Percentiles rank a stretch among this genome's conserved stretches.
Evolutionary conservation across 2,329 filamentous ascomycete genomes (phyloP).

Genomic region (Penicillium verrucosum): DNA sequence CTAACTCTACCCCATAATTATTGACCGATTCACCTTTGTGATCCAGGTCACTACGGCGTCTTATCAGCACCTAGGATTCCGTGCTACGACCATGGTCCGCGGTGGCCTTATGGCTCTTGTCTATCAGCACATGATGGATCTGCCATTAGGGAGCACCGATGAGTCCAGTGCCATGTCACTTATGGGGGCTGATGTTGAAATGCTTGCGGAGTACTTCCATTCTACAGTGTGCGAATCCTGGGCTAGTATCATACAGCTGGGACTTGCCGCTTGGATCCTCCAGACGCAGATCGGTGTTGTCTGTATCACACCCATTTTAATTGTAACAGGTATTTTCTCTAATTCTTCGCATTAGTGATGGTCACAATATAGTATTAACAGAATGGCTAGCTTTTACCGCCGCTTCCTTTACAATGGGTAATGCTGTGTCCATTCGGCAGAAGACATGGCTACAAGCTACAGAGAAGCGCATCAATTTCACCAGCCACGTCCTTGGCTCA

Average conservation of each 20-base stretch:
- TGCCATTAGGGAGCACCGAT: slow-evolving; percentile 18
- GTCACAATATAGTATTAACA: too few species aligned
- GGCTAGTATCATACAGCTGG: slow-evolving; percentile 36
- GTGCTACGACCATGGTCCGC: slow-evolving; percentile 18
- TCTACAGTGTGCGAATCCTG: slow-evolving; percentile 30
- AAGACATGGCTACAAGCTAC: slow-evolving; percentile 43
- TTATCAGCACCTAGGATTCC: slow-evolving; percentile 14
- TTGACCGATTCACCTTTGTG: too few species aligned
- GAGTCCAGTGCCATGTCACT: slow-evolving; percentile 25
- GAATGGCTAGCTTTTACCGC: background rate
- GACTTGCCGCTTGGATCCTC: slow-evolving; percentile 34
- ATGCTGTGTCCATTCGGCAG: slow-evolving; percentile 26
- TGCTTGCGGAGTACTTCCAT: slow-evolving; percentile 23
- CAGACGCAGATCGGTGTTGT: slow-evolving; percentile 31
- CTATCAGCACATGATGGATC: slow-evolving; percentile 19
- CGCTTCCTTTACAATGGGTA: slow-evolving; percentile 13
- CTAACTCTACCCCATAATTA: too few species aligned
- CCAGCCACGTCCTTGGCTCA: slow-evolving; percentile 37
- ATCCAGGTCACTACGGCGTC: background rate
- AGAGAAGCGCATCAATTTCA: slow-evolving; percentile 43
- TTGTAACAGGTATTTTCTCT: too few species aligned
- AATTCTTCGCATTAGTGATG: too few species aligned
- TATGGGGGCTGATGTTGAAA: slow-evolving; percentile 22
- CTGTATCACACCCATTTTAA: slow-evolving; percentile 30
- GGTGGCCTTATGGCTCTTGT: slow-evolving; percentile 21